A percentile compares a stretch with the other conserved stretches of the same genome.
Conservation (phyloP, 352 stramenopile genomes). For the Blastocystis sp. region DNA sequence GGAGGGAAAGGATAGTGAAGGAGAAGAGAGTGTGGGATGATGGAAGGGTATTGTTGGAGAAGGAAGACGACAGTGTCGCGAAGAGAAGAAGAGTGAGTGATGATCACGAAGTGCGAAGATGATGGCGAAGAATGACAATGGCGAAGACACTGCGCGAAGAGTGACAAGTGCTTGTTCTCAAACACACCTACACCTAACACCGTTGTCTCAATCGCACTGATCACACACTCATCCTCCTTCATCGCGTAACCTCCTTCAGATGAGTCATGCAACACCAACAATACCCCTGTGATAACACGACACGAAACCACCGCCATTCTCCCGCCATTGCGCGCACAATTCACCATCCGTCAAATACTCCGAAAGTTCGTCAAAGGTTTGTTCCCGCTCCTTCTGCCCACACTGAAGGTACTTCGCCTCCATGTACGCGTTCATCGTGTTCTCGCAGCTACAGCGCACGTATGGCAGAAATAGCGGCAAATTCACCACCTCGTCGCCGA, state of each 20-base stretch:
- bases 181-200: neutral
- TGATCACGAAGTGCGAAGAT: neutral
- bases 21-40: neutral
- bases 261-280: no score
- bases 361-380: no score
- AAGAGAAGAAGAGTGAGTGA: neutral
- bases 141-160: neutral
- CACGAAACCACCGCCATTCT: no score
- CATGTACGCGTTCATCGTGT: neutral
- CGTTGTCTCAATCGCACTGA: neutral
- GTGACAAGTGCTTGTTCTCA: neutral
- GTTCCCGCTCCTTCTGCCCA: neutral
- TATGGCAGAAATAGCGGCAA: neutral
- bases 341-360: no score
- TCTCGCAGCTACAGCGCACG: neutral
- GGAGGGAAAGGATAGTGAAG: neutral
- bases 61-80: neutral
- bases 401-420: constrained; percentile 22
- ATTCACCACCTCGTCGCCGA: neutral
- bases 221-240: neutral
- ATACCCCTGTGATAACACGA: no score
- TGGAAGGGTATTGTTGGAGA: neutral
- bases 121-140: neutral
- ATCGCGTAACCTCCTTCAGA: no score
- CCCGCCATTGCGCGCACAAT: no score